A percentile compares a stretch with the other conserved stretches of the same genome.
Evolutionary conservation across 73 alveolate genomes (phyloP).

Genomic region (Paramecium primaurelia): DNA sequence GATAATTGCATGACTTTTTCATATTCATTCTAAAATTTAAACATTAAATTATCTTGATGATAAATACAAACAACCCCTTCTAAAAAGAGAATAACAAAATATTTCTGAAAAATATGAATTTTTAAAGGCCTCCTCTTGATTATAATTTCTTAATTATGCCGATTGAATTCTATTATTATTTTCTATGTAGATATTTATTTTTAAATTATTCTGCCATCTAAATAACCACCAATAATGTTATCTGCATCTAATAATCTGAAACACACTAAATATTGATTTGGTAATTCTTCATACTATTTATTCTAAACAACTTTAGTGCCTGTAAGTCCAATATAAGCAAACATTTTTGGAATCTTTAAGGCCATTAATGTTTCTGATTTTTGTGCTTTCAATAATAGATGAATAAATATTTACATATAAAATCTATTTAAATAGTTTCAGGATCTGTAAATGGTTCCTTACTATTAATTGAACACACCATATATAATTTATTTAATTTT

Average conservation of each 20-base stretch:
- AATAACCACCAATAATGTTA: not conserved
- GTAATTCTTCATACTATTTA: not conserved
- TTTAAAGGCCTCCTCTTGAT: not conserved
- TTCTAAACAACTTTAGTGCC: not conserved
- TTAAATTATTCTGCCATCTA: not conserved
- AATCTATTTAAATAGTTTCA: not conserved
- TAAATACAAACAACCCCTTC: not conserved
- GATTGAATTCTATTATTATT: not conserved
- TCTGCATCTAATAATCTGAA: conserved; percentile 21
- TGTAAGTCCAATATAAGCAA: not conserved
- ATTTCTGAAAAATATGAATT: not conserved
- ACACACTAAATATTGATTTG: not conserved
- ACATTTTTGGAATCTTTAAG: not conserved
- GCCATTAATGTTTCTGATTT: conserved; percentile 4
- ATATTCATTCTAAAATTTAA: not conserved
- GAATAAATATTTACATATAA: not conserved
- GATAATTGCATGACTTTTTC: not conserved
- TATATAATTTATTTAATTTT: not conserved
- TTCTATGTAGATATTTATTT: not conserved
- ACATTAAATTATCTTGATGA: not conserved
- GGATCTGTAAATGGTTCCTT: conserved; percentile 38
- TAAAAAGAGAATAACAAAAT: not conserved
- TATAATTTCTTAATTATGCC: not conserved
- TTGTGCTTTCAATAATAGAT: not conserved
- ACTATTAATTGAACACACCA: conserved; percentile 9